phyloP scores from a whole-genome alignment of 768 basidiomycete species.

The Boletus subparvulus region DNA sequence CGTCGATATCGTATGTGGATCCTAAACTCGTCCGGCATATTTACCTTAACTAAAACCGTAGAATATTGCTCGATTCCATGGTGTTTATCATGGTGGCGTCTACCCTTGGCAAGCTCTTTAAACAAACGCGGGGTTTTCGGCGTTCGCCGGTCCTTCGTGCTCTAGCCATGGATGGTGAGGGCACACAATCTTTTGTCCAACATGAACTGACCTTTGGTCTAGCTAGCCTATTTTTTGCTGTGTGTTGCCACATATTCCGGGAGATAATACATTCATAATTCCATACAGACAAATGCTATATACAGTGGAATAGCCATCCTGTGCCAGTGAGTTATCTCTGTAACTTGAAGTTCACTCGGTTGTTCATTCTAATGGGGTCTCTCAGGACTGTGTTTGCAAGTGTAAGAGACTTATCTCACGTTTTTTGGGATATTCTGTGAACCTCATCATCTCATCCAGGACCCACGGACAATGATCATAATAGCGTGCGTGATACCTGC shows the following conservation, averaged over 20 bases:
- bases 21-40: too few species aligned
- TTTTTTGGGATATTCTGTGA: neutral
- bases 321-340: constrained; percentile 3
- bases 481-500: neutral
- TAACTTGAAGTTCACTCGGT: neutral
- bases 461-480: neutral
- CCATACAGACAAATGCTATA: neutral
- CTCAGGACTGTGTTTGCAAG: neutral
- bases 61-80: neutral
- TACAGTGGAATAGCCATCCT: neutral
- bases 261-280: neutral
- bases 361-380: neutral
- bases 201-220: neutral
- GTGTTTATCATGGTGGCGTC: neutral
- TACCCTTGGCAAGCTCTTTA: neutral
- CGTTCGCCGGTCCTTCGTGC: neutral
- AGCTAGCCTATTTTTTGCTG: neutral
- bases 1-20: neutral
- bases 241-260: neutral
- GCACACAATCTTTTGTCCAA: neutral
- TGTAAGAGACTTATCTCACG: neutral
- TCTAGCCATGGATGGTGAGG: constrained; percentile 13
- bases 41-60: neutral
- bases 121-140: neutral
- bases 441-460: neutral